phyloP scores from a whole-genome alignment of 2,329 filamentous ascomycete genomes.

The Trichophyton verrucosum region DNA sequence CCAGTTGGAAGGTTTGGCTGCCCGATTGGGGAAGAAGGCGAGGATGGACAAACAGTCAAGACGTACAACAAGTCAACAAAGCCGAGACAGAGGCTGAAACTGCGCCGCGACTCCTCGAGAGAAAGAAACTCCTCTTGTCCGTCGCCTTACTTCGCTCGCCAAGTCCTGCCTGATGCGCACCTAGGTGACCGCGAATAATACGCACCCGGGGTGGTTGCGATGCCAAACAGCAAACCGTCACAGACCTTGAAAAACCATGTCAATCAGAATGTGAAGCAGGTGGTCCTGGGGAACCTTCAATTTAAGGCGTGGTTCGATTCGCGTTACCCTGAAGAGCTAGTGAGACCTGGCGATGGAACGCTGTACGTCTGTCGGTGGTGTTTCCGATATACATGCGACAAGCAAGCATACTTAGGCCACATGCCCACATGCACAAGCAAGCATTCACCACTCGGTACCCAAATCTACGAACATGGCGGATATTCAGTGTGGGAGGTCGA shows the following conservation, averaged over 20 bases:
- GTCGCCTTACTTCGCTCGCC: not conserved
- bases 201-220: not conserved
- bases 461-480: constrained; percentile 65
- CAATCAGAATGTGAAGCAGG: constrained; percentile 72
- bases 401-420: constrained; percentile 26
- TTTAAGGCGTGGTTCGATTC: constrained; percentile 91
- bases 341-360: constrained; percentile 40
- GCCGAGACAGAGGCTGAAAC: not conserved
- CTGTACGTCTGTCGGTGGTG: constrained; percentile 85
- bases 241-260: constrained; percentile 23
- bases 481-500: constrained; percentile 90
- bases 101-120: not conserved
- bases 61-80: not conserved
- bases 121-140: not conserved
- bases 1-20: not conserved
- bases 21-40: not conserved
- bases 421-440: constrained; percentile 42
- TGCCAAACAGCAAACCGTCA: constrained; percentile 10
- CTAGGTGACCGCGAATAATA: constrained; percentile 11
- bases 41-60: not conserved
- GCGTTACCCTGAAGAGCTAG: constrained; percentile 65
- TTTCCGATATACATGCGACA: constrained; percentile 67
- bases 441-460: constrained; percentile 51
- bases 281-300: constrained; percentile 69
- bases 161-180: not conserved